Percentiles rank a stretch among this genome's conserved stretches.
Evolutionary conservation across 2,329 filamentous ascomycete genomes (phyloP).

Genomic region (Podosphaera fusca): DNA sequence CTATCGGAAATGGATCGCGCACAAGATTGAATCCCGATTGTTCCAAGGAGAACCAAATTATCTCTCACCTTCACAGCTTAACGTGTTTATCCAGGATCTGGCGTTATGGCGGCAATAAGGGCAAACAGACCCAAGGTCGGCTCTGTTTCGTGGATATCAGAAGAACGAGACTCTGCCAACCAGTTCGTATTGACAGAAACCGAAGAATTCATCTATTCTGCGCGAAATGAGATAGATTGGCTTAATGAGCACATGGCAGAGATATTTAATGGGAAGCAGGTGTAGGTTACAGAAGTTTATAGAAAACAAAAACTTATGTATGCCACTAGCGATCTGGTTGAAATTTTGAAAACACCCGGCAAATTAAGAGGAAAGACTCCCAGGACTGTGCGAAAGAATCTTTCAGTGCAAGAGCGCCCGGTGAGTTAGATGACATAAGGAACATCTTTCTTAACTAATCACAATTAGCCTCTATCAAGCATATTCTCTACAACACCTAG

Average conservation of each 20-base stretch:
- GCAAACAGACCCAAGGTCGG: slow-evolving; percentile 42
- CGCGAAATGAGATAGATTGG: slow-evolving; percentile 89
- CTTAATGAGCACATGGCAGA: slow-evolving; percentile 96
- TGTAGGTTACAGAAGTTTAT: slow-evolving; percentile 33
- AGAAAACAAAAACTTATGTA: slow-evolving; percentile 18
- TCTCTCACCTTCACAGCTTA: slow-evolving; percentile 2
- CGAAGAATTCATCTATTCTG: slow-evolving; percentile 83
- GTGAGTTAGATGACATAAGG: slow-evolving; percentile 24
- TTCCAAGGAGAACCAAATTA: no score
- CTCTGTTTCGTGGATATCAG: slow-evolving; percentile 62
- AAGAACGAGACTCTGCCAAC: slow-evolving; percentile 58
- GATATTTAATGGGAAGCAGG: slow-evolving; percentile 66
- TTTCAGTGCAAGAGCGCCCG: slow-evolving; percentile 33
- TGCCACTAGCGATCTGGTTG: slow-evolving; percentile 45
- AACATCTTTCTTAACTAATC: slow-evolving; percentile 7
- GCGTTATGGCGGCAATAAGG: slow-evolving; percentile 16
- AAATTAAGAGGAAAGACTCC: slow-evolving; percentile 67
- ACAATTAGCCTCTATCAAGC: slow-evolving; percentile 31
- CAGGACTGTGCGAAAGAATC: slow-evolving; percentile 40
- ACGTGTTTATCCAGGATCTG: slow-evolving; percentile 15
- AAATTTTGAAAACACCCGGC: slow-evolving; percentile 87
- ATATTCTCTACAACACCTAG: slow-evolving; percentile 33
- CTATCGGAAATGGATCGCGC: no score
- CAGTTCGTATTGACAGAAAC: slow-evolving; percentile 60
- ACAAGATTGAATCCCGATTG: no score